Base-by-base conservation (phyloP, 1,284 basidiomycete genomes). In the Rhodotorula sp. region DNA sequence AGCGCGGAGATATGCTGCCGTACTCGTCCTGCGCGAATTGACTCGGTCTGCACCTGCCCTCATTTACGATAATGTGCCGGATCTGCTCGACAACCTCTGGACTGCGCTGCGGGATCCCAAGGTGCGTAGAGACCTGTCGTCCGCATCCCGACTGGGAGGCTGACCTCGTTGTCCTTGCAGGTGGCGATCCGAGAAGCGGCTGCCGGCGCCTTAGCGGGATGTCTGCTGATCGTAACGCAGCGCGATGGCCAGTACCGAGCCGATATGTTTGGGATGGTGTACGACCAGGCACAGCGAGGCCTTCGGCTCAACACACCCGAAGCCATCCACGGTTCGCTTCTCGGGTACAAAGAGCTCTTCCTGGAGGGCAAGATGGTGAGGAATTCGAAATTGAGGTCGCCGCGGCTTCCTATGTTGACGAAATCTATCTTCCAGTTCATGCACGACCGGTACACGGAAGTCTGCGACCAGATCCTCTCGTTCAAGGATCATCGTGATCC, bases 341-440 rank as follows among this genome's bases (percentile, higher is more conserved):
- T 99, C 66, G 95, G 94, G 18, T 93, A 95, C 80, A 89, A 93
- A 64, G 92, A 97, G 79, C 85, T 99, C 48, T 83, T 99, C 19
- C 85, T 95, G 68, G 92, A 97, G 80, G 95, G 93, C 49, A 93
- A 93, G 76, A 92, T 94, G 86, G 93, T 94, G 73, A 77, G 28
- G 18, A 4, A 5, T 54, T 16, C 21, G 14, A 4, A n/a, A 26
- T 14, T 15, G 23, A 60, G 14, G 5, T 34, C 21, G 28, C 34
- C 26, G 31, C 7, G 3, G 16, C 4, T 2, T 34, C 5, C 0
- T 3, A 2, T 1, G 10, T 8, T 48, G 3, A 10, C 19, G 38
- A 5, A 31, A 2, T n/a, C 19, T 1, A 18, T 12, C 47, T n/a
- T 3, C 14, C 55, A 73, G 72, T 76, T 74, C 72, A 76, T 76